phyloP scores from a whole-genome alignment of 306 rosid genomes.

The Fragaria nilgerrensis region DNA sequence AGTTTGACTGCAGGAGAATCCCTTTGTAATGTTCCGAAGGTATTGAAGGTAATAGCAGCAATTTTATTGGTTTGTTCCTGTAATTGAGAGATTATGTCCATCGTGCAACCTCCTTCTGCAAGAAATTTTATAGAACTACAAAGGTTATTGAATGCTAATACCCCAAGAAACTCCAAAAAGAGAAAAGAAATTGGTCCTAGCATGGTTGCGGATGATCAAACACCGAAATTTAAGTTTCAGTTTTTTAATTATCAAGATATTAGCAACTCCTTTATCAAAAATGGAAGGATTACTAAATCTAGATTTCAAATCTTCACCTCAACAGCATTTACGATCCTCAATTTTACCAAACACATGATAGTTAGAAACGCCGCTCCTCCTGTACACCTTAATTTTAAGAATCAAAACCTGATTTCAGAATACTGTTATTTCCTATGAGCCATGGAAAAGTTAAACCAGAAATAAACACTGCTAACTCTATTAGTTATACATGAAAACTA shows the following conservation, averaged over 20 bases:
- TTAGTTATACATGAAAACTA: neutral
- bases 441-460: too few species aligned
- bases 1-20: constrained; percentile 87
- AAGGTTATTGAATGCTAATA: neutral
- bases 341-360: neutral
- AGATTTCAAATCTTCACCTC: neutral
- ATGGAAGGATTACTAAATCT: neutral
- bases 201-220: neutral
- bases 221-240: neutral
- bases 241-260: too few species aligned
- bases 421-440: neutral
- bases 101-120: constrained; percentile 20
- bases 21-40: constrained; percentile 79
- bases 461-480: neutral
- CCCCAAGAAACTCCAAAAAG: neutral
- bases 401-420: neutral
- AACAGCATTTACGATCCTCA: neutral
- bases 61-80: constrained; percentile 77
- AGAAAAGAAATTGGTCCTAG: neutral
- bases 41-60: constrained; percentile 72
- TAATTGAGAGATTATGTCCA: constrained; percentile 88
- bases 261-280: neutral
- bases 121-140: neutral
- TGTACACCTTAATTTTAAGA: neutral
- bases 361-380: neutral